Evolutionary conservation across 2,329 filamentous ascomycete species (phyloP), one percentile per base, ranked within the genome.

Genomic region (Septoria petroselini): DNA sequence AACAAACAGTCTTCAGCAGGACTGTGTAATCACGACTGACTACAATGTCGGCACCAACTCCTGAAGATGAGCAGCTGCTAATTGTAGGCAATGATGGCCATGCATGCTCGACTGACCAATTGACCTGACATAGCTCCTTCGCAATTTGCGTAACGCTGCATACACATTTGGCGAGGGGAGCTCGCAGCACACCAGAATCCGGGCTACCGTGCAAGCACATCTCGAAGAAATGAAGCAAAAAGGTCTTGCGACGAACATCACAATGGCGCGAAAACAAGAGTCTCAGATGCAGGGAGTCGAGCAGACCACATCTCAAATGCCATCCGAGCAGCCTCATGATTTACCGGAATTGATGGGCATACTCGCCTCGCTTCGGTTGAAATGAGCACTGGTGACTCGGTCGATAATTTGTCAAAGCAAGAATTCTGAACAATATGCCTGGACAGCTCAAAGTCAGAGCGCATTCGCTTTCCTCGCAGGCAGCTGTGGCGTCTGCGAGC

Each of bases 161-260:
- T 53, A 60, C n/a, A 68, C 65, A 4, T 69, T 67, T 45, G 68
- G 68, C 41, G 59, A 63, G 45, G 57, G 61, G 31, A 65, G 64
- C 18, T 48, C 59, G 2, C 62, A 65, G 18, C 64, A 65, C 50
- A 57, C 64, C 29, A 57, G 50, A 42, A 61, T 70, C 3, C 53
- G 60, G 9, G 58, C 54, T 2, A 63, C 58, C 17, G 56, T 70
- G 3, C 52, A 65, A 41, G 62, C 65, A 30, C 65, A 68, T 41
- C 48, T 70, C 0, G 48, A 58, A 29, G 50, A 58, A 17, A 68
- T 69, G 64, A 54, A 60, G 41, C 52, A 43, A 1, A 43, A 50
- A 39, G 60, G 59, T 1, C 40, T 53, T 2, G 58, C 55, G 14
- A 65, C 63, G 3, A 59, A 64, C 45, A 41, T 67, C n/a, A 58